Base-by-base conservation (phyloP, 2,329 filamentous ascomycete genomes). In the Sphaerostilbella broomeana region DNA sequence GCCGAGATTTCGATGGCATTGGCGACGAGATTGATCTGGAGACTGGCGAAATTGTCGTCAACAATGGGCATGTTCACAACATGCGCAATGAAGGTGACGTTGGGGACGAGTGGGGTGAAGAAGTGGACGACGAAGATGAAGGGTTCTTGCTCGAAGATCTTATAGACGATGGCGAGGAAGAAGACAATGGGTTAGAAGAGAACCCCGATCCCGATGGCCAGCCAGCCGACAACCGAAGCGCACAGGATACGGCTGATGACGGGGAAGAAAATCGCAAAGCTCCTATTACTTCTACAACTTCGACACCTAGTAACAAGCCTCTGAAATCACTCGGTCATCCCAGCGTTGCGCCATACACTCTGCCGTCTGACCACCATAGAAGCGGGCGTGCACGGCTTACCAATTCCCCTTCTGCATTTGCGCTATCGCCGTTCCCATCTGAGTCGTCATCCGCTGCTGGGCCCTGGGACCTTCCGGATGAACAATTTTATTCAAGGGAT, bases 1-100 rank as follows among this genome's bases (percentile, higher is more conserved):
- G 74, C 38, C 80, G 73, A 47, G 84, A 95, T 57, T 95, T 95
- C 54, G 79, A 79, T 2, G 84, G 81, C 4, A 72, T 90, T 35
- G 88, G 83, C 38, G 90, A 97, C 60, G 88, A 95, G 63, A 88
- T 97, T 52, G 86, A 97, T 59, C 69, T 95, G 41, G 69, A 71
- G 35, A 90, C 85, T 0, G 88, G 86, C 38, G 70, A 85, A 43
- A 79, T 97, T 32, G 72, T 94, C n/a, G 80, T 95, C 40, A 75
- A 97, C 60, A 92, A 95, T 68, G 90, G 92, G 0, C 92, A 97
- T 63, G 59, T 95, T 37, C 59, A 74, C 35, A 55, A 56, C 59
- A 75, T 54, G 78, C 86, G 72, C 54, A 65, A 55, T 59, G 75
- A 61, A 70, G 81, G 56, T 62, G 65, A 68, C 30, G 57, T 62